Evolutionary conservation across 352 stramenopile genomes (phyloP).

Genomic region (Discostella stelligera): DNA sequence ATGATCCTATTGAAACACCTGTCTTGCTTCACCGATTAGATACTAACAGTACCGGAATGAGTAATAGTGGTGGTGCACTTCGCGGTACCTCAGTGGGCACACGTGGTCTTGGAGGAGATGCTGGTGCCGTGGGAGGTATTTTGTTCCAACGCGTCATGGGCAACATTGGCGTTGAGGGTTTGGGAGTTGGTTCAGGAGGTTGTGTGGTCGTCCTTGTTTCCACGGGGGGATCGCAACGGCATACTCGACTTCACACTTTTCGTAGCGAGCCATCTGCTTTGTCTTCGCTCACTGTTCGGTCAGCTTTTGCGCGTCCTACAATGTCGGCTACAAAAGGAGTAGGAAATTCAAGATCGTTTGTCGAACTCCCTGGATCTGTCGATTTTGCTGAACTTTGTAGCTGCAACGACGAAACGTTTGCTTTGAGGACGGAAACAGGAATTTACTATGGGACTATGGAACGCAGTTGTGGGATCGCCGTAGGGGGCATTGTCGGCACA

Average conservation of each 20-base stretch:
- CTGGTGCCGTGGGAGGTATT: constrained; percentile 63
- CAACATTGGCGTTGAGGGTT: neutral
- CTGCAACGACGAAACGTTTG: constrained; percentile 66
- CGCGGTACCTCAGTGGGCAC: neutral
- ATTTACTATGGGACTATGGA: constrained; percentile 82
- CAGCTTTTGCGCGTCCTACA: constrained; percentile 27
- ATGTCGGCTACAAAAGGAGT: constrained; percentile 32
- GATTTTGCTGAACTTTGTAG: constrained; percentile 72
- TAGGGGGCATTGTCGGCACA: constrained; percentile 64
- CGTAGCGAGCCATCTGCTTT: constrained; percentile 33
- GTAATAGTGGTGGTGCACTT: neutral
- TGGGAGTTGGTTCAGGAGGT: constrained; percentile 27
- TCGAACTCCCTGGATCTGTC: constrained; percentile 75
- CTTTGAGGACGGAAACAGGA: constrained; percentile 65
- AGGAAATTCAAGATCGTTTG: constrained; percentile 47
- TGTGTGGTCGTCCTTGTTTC: constrained; percentile 65
- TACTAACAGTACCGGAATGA: constrained; percentile 16
- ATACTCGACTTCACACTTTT: constrained; percentile 76
- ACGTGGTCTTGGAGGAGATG: constrained; percentile 25
- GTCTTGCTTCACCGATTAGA: constrained; percentile 41
- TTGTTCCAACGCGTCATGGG: constrained; percentile 62
- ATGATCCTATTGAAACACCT: constrained; percentile 25
- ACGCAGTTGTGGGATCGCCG: constrained; percentile 31
- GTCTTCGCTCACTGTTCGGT: constrained; percentile 27
- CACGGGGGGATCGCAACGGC: constrained; percentile 70